Percentiles rank a stretch among this genome's conserved stretches.
Evolutionary conservation across 1,139 yeast species (phyloP).

Genomic region (Saccharomyces hybrid): DNA sequence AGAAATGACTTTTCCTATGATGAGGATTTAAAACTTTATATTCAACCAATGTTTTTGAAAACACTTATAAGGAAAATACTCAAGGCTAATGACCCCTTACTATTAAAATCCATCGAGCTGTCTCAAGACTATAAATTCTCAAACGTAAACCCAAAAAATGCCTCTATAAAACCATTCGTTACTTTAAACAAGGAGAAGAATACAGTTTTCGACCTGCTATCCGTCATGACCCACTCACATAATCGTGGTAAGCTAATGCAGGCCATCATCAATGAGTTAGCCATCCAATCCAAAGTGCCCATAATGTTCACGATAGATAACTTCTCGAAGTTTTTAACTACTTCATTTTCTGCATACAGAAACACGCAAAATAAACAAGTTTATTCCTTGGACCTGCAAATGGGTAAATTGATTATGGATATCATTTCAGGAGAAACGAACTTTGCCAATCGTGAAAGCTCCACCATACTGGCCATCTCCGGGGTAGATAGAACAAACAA

Average conservation of each 20-base stretch:
- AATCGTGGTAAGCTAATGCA: conserved; percentile 41
- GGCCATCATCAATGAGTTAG: conserved; percentile 49
- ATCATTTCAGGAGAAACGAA: conserved; percentile 47
- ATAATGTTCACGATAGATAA: conserved; percentile 70
- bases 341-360: conserved; percentile 53
- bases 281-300: conserved; percentile 40
- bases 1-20: conserved; percentile 59
- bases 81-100: conserved; percentile 44
- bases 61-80: conserved; percentile 51
- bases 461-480: conserved; percentile 58
- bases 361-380: conserved; percentile 51
- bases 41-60: conserved; percentile 75
- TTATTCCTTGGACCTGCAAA: conserved; percentile 56
- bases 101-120: conserved; percentile 45
- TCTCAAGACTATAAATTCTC: conserved; percentile 38
- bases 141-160: conserved; percentile 21
- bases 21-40: conserved; percentile 43
- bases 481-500: conserved; percentile 39
- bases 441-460: conserved; percentile 47
- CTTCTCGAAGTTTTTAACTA: conserved; percentile 55
- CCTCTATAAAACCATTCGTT: conserved; percentile 18
- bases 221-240: conserved; percentile 32
- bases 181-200: conserved; percentile 38
- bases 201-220: conserved; percentile 39
- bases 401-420: conserved; percentile 54